Percentiles rank a stretch among this genome's conserved stretches.
Conservation (phyloP, 1,139 yeast species). For the Pneumocystis sp. region DNA sequence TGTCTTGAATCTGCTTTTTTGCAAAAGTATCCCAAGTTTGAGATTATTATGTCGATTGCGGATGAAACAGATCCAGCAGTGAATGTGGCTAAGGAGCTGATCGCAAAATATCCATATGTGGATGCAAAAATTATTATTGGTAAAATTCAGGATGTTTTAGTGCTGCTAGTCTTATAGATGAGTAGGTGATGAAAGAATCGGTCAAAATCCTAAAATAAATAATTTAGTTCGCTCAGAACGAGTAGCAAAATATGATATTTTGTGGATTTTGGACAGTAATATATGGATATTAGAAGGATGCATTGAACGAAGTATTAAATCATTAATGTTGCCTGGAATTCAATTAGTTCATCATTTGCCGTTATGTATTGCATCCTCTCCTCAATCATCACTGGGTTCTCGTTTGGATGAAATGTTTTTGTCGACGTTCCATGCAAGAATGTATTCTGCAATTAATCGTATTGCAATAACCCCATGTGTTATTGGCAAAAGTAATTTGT, state of each 20-base stretch:
- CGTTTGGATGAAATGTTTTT: conserved; percentile 73
- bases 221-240: conserved; percentile 66
- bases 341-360: conserved; percentile 73
- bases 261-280: conserved; percentile 84
- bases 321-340: conserved; percentile 35
- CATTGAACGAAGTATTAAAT: conserved; percentile 47
- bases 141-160: conserved; percentile 15
- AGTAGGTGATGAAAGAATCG: conserved; percentile 32
- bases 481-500: conserved; percentile 79
- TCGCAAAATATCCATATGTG: conserved; percentile 40
- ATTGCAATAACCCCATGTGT: conserved; percentile 79
- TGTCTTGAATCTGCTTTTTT: conserved; percentile 56
- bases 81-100: conserved; percentile 37
- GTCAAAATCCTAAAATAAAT: conserved; percentile 84
- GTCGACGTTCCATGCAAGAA: conserved; percentile 70
- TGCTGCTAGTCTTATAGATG: neutral
- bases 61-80: conserved; percentile 49
- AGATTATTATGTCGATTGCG: conserved; percentile 65
- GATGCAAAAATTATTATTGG: conserved; percentile 47
- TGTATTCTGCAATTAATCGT: conserved; percentile 63
- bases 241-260: conserved; percentile 50
- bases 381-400: conserved; percentile 36
- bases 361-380: conserved; percentile 32
- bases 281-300: conserved; percentile 64
- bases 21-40: conserved; percentile 58